These are phyloP conservation scores for Pseudoscleropodium purum DNA, from an alignment of 225 moss, liverwort and hornwort species.

Conservation along the genomic window DNA sequence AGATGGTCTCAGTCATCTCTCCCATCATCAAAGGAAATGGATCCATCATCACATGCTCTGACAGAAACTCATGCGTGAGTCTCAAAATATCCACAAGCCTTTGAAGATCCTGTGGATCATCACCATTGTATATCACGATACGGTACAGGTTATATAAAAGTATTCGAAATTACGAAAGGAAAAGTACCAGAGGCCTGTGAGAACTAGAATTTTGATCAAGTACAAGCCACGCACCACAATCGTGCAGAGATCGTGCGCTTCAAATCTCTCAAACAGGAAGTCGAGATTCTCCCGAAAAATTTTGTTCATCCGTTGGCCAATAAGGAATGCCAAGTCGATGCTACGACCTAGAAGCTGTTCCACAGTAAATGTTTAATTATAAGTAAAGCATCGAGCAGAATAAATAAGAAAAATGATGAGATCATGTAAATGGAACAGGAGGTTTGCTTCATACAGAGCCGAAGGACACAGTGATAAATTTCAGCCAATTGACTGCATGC, in stretches of 20 bases:
- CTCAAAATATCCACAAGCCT: conserved; percentile 52
- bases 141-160: neutral
- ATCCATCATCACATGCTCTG: conserved; percentile 76
- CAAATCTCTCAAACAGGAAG: conserved; percentile 89
- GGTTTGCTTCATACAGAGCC: neutral
- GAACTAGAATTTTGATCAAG: neutral
- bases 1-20: conserved; percentile 88
- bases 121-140: neutral
- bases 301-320: conserved; percentile 94
- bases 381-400: neutral
- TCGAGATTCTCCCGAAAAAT: conserved; percentile 93
- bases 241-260: conserved; percentile 89
- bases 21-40: conserved; percentile 81
- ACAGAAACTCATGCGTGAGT: conserved; percentile 79
- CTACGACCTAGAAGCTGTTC: conserved; percentile 88
- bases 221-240: conserved; percentile 61
- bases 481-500: neutral
- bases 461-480: neutral
- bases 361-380: neutral
- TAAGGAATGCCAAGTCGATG: conserved; percentile 78
- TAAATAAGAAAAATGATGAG: neutral
- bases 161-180: neutral
- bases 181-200: neutral
- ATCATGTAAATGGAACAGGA: neutral
- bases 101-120: conserved; percentile 40